Evolutionary conservation across 805 yeast species (phyloP).

Genomic region (Lachancea fermentati): DNA sequence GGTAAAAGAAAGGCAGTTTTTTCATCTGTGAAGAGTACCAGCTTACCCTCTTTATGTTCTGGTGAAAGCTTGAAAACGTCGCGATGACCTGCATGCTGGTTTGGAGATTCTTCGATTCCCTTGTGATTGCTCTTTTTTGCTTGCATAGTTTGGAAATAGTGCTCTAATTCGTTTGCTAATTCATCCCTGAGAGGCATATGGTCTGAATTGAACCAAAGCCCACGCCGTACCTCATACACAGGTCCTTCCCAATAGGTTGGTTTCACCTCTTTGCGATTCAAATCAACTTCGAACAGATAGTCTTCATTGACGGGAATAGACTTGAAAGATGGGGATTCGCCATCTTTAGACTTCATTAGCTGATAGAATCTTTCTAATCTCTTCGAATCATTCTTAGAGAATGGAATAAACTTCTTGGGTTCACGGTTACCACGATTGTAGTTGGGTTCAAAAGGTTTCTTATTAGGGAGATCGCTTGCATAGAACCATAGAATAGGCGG

Average conservation of each 20-base stretch:
- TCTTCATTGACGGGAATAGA: conserved; percentile 73
- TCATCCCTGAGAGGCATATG: conserved; percentile 49
- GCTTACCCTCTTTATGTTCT: conserved; percentile 13
- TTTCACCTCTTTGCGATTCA: conserved; percentile 44
- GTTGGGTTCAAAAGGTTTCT: conserved; percentile 57
- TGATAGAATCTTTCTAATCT: conserved; percentile 52
- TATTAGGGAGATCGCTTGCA: conserved; percentile 70
- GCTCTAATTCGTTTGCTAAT: conserved; percentile 55
- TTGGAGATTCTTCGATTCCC: conserved; percentile 17
- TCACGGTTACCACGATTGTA: conserved; percentile 32
- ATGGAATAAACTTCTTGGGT: conserved; percentile 58
- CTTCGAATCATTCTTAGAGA: conserved; percentile 55
- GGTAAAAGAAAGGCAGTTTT: conserved; percentile 45
- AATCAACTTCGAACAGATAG: conserved; percentile 65
- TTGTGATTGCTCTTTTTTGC: conserved; percentile 21
- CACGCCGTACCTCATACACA: conserved; percentile 72
- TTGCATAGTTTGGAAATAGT: conserved; percentile 39
- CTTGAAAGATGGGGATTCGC: not conserved
- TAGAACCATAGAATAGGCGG: conserved; percentile 58
- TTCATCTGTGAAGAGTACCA: conserved; percentile 31
- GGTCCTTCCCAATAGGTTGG: conserved; percentile 93
- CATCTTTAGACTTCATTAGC: conserved; percentile 8
- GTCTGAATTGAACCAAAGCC: conserved; percentile 69
- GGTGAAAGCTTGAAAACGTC: conserved; percentile 13
- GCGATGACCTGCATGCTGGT: conserved; percentile 10